phyloP scores from a whole-genome alignment of 345 rosid species.

The Sisymbrium irio region DNA sequence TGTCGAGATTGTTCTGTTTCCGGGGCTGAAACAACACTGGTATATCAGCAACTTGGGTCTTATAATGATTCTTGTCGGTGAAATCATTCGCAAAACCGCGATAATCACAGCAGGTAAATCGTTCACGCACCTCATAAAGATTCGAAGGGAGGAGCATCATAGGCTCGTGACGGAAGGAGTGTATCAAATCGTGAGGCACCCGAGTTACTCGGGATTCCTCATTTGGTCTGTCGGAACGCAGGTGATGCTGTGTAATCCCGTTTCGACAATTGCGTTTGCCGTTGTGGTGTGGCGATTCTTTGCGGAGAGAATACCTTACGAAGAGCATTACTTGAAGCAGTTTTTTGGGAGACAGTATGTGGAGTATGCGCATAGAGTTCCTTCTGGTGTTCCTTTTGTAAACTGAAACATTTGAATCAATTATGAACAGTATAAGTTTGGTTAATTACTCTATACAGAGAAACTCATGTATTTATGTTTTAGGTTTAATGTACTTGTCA shows the following conservation, averaged over 20 bases:
- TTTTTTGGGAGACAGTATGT: constrained; percentile 58
- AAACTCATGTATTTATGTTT: background rate
- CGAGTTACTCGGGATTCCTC: constrained; percentile 67
- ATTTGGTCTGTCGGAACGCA: constrained; percentile 76
- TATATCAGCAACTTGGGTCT: constrained; percentile 63
- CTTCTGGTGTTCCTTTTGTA: constrained; percentile 71
- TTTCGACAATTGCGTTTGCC: constrained; percentile 55
- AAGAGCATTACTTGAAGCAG: constrained; percentile 62
- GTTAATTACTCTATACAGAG: background rate
- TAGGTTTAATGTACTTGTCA: background rate
- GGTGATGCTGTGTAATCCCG: constrained; percentile 70
- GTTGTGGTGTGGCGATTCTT: constrained; percentile 66
- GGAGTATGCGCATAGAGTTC: constrained; percentile 50
- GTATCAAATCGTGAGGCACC: constrained; percentile 60
- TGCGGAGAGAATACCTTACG: constrained; percentile 54
- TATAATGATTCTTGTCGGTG: constrained; percentile 47
- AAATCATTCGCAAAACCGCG: constrained; percentile 55
- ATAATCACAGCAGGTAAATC: constrained; percentile 67
- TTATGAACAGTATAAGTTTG: background rate
- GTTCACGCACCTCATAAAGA: constrained; percentile 69
- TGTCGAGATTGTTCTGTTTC: constrained; percentile 45
- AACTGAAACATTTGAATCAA: constrained; percentile 34
- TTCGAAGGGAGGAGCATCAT: constrained; percentile 53
- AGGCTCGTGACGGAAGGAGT: constrained; percentile 60
- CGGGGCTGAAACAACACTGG: constrained; percentile 57